Evolutionary conservation across 352 stramenopile species (phyloP).

Genomic region (Globisporangium lucens): DNA sequence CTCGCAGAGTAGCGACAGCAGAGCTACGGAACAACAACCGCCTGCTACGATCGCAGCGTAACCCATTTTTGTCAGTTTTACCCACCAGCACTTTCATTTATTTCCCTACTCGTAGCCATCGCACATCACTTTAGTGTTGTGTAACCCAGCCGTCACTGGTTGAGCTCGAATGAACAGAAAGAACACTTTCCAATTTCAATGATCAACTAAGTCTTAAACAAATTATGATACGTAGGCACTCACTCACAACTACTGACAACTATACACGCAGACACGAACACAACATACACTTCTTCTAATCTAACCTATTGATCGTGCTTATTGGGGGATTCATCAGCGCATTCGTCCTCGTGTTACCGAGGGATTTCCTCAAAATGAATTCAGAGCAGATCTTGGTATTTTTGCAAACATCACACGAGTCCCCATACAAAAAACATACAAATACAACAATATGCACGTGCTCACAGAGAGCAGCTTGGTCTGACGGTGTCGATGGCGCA

Average conservation of each 20-base stretch:
- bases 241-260: neutral
- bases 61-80: neutral
- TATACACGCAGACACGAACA: neutral
- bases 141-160: neutral
- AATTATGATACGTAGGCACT: neutral
- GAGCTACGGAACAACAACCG: neutral
- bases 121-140: neutral
- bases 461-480: neutral
- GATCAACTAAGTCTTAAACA: neutral
- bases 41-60: neutral
- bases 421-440: conserved; percentile 2
- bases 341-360: conserved; percentile 75
- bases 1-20: neutral
- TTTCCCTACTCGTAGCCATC: neutral
- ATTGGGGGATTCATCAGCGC: conserved; percentile 53
- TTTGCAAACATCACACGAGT: conserved; percentile 67
- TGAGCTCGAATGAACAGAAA: neutral
- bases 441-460: neutral
- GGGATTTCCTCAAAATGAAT: conserved; percentile 72
- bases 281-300: neutral
- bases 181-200: neutral
- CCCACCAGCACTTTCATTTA: neutral
- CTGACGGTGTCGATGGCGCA: neutral
- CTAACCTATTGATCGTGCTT: neutral
- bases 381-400: conserved; percentile 87